phyloP scores from a whole-genome alignment of 768 basidiomycete genomes.

The Boletus rubroflammeus region DNA sequence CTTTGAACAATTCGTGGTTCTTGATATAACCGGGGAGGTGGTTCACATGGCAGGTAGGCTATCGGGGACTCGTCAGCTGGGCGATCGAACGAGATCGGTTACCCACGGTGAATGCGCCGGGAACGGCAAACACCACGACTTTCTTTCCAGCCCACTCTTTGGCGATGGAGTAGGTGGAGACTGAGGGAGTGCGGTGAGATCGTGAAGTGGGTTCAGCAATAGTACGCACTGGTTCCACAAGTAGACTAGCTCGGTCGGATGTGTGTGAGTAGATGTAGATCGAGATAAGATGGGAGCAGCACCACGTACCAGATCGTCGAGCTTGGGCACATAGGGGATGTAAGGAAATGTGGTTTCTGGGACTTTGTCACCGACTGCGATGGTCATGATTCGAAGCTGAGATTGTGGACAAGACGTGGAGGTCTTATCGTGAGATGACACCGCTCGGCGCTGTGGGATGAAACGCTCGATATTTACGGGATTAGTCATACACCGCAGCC shows the following conservation, averaged over 20 bases:
- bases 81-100: neutral
- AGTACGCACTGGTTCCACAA: conserved; percentile 62
- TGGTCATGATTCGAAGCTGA: conserved; percentile 17
- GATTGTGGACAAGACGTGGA: neutral
- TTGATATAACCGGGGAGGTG: conserved; percentile 47
- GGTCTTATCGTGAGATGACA: neutral
- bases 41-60: conserved; percentile 42
- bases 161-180: conserved; percentile 46
- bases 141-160: conserved; percentile 78
- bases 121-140: conserved; percentile 74
- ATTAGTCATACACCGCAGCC: neutral
- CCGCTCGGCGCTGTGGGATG: no score
- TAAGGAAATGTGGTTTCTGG: conserved; percentile 46
- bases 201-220: neutral
- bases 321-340: conserved; percentile 58
- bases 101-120: conserved; percentile 76
- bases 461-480: neutral
- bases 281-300: conserved; percentile 1
- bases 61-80: neutral
- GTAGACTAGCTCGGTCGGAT: conserved; percentile 38
- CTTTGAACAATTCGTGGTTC: conserved; percentile 45
- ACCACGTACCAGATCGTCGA: conserved; percentile 54
- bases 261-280: neutral
- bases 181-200: conserved; percentile 31
- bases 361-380: conserved; percentile 52